A percentile compares a stretch with the other conserved stretches of the same genome.
These are phyloP conservation scores for Cladosporium velox DNA, from an alignment of 2,329 filamentous ascomycete species.

Conservation along the genomic window DNA sequence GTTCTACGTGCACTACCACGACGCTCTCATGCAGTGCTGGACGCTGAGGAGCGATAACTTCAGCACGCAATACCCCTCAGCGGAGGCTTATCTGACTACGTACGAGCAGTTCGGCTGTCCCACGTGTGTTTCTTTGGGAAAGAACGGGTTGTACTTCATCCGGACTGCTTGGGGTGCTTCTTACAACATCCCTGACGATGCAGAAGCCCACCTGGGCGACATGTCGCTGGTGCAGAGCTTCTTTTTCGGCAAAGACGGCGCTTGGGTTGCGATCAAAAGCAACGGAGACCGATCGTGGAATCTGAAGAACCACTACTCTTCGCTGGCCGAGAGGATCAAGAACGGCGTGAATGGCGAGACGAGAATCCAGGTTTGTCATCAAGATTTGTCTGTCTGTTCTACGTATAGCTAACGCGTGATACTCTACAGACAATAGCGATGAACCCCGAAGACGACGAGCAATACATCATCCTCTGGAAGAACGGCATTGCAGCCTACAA, in stretches of 20 bases:
- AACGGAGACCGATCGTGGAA: constrained; percentile 17
- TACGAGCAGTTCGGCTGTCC: constrained; percentile 20
- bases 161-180: constrained; percentile 17
- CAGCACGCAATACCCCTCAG: constrained; percentile 3
- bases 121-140: constrained; percentile 14
- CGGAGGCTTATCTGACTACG: constrained; percentile 12
- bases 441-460: constrained; percentile 19
- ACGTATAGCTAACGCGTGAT: background rate
- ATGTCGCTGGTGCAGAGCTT: constrained; percentile 24
- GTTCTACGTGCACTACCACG: constrained; percentile 19
- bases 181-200: constrained; percentile 15
- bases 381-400: background rate
- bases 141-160: constrained; percentile 16
- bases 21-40: constrained; percentile 13
- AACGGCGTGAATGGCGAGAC: constrained; percentile 10
- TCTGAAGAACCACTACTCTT: constrained; percentile 13
- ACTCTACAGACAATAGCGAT: constrained; percentile 11
- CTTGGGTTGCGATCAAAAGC: constrained; percentile 16
- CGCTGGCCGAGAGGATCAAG: constrained; percentile 11
- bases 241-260: constrained; percentile 23
- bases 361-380: constrained; percentile 3
- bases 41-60: constrained; percentile 18
- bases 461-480: constrained; percentile 17
- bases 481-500: constrained; percentile 19
- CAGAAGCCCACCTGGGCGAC: constrained; percentile 6